Conservation (phyloP, 1,284 basidiomycete genomes). For the Leccinum olivaceoglutinosum region DNA sequence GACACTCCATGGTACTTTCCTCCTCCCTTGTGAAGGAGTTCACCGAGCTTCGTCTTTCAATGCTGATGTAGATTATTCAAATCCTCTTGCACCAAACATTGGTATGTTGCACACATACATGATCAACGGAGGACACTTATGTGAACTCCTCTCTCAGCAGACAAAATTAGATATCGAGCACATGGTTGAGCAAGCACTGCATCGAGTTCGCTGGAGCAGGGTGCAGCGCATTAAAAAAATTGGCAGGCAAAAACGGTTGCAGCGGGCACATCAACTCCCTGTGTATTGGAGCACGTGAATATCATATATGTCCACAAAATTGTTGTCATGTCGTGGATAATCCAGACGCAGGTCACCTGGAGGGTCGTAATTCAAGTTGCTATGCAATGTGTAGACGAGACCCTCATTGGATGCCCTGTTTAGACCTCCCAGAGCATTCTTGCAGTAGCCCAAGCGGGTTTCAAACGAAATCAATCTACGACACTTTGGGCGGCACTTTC, state of each 20-base stretch:
- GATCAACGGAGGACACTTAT: constrained; percentile 32
- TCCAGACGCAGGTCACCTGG: constrained; percentile 45
- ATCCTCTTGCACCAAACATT: constrained; percentile 36
- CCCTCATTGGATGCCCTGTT: constrained; percentile 24
- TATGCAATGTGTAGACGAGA: constrained; percentile 35
- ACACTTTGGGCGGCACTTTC: too few species aligned
- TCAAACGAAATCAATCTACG: too few species aligned
- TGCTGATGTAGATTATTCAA: constrained; percentile 23
- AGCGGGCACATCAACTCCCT: constrained; percentile 46
- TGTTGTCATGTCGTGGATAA: constrained; percentile 65
- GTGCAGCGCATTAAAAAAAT: constrained; percentile 55
- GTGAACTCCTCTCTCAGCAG: constrained; percentile 64
- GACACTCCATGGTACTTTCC: constrained; percentile 40
- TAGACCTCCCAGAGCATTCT: background rate
- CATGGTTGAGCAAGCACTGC: constrained; percentile 58
- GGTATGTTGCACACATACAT: background rate
- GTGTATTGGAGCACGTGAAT: constrained; percentile 63
- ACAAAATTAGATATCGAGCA: too few species aligned
- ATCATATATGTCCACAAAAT: constrained; percentile 46
- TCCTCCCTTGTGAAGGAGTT: constrained; percentile 37
- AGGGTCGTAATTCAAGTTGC: constrained; percentile 46
- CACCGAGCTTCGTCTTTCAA: constrained; percentile 29
- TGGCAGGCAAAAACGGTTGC: constrained; percentile 53
- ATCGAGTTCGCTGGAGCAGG: constrained; percentile 49
- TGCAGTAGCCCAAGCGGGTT: constrained; percentile 17